These are phyloP conservation scores for Mycena amicta DNA, from an alignment of 768 basidiomycete genomes.

Conservation along the genomic window DNA sequence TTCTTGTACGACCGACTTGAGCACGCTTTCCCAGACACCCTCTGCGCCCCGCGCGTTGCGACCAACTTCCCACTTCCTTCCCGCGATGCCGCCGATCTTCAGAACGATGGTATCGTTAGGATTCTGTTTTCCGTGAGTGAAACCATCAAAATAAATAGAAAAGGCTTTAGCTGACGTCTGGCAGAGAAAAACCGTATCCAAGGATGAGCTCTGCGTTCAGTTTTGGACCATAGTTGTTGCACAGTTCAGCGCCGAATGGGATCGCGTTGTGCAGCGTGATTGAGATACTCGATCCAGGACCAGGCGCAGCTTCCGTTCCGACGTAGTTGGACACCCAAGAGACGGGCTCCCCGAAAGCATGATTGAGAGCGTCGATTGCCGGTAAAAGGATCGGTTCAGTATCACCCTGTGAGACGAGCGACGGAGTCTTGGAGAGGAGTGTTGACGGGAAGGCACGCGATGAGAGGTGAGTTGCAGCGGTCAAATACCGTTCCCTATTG, in stretches of 20 bases:
- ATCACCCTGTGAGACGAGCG: constrained; percentile 49
- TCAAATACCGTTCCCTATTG: constrained; percentile 69
- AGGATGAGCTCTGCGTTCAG: constrained; percentile 88
- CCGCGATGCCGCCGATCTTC: constrained; percentile 61
- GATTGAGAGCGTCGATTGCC: constrained; percentile 86
- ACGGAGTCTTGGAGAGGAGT: constrained; percentile 61
- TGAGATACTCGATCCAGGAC: constrained; percentile 48
- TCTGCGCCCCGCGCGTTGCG: constrained; percentile 56
- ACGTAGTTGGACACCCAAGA: constrained; percentile 70
- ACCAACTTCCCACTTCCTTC: constrained; percentile 64
- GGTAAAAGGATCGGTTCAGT: constrained; percentile 84
- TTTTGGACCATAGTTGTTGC: constrained; percentile 93
- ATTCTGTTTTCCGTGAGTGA: constrained; percentile 40
- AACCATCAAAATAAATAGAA: background rate
- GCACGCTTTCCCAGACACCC: constrained; percentile 62
- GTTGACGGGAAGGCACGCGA: constrained; percentile 91
- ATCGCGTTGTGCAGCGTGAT: constrained; percentile 57
- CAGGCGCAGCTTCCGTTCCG: constrained; percentile 27
- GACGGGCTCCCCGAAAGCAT: constrained; percentile 76
- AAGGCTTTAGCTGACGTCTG: constrained; percentile 30
- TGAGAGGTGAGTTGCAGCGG: constrained; percentile 75
- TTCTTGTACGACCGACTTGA: constrained; percentile 31
- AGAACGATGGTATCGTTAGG: constrained; percentile 87
- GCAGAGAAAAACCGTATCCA: constrained; percentile 87
- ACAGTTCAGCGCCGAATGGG: constrained; percentile 56